Base-by-base conservation (phyloP, 2,329 filamentous ascomycete genomes). In the Aureobasidium melanogenum region DNA sequence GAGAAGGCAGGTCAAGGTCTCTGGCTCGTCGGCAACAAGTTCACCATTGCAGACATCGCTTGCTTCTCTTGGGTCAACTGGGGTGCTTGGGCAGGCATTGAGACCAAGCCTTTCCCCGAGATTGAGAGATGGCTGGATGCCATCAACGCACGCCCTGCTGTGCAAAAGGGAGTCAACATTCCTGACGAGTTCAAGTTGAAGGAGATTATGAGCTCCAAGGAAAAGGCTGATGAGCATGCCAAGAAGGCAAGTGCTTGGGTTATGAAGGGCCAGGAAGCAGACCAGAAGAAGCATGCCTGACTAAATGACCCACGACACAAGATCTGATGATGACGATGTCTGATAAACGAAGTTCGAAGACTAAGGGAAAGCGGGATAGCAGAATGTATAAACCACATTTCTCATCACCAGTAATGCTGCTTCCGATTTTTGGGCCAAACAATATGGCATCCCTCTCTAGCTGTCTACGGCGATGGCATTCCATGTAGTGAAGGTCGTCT, bases 11-110 rank as follows among this genome's bases (percentile, higher is more conserved):
- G 64, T 1, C 24, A 65, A 30, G 74, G 73, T 8, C 69, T 75
- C 5, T 81, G 76, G 70, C 67, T 79, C 1, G 77, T 78, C 0
- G 77, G 78, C 0, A 65, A 71, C 32, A 79, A 78, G 63, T 79
- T 75, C 63, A 78, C 74, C 1, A 77, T 80, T 63, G 78, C 77
- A 10, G 78, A 80, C 64, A 73, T 80, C 47, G 75, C 76, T 12
- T 76, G 69, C 63, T 80, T 74, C 63, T 67, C 70, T 3, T 81
- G 79, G 79, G 71, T 79, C 62, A 75, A 76, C 56, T 75, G 73
- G 73, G 72, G 69, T 9, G 73, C 73, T 47, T 76, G 73, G 73
- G 72, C 73, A 8, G 73, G 72, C 6, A 65, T 76, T 15, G 63
- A 65, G 9, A 61, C 68, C 28, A 66, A 69, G 22, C 48, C 57